phyloP scores from a whole-genome alignment of 352 stramenopile species.

The Phytophthora pistaciae region DNA sequence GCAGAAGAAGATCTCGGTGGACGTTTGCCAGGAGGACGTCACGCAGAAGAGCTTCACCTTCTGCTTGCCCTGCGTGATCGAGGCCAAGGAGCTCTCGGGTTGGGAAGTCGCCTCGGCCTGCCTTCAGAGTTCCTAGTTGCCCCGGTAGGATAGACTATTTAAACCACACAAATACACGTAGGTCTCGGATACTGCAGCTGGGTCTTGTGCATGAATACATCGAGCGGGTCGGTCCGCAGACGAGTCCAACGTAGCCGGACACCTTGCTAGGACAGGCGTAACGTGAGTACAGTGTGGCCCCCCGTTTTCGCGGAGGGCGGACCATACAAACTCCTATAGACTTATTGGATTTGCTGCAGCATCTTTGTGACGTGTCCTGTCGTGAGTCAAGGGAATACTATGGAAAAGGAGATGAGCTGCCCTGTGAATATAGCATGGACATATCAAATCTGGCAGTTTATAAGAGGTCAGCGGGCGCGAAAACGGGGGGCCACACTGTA shows the following conservation, averaged over 20 bases:
- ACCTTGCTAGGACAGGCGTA: constrained; percentile 1
- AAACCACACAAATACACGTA: background rate
- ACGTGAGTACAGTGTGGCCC: no score
- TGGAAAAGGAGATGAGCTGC: no score
- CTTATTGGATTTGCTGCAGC: no score
- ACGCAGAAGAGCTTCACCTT: constrained; percentile 59
- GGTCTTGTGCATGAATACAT: constrained; percentile 10
- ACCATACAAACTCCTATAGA: no score
- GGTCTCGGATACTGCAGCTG: background rate
- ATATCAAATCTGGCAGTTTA: no score
- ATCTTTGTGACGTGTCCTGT: no score
- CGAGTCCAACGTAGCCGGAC: constrained; percentile 4
- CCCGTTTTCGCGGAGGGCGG: no score
- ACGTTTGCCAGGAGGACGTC: constrained; percentile 43
- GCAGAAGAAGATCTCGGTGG: constrained; percentile 49
- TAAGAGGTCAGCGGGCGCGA: no score
- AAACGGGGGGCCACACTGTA: no score
- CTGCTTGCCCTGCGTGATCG: constrained; percentile 62
- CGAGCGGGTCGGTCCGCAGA: constrained; percentile 9
- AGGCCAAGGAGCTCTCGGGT: constrained; percentile 46
- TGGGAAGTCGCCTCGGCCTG: constrained; percentile 52
- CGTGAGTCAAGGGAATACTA: no score
- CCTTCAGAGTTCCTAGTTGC: constrained; percentile 18
- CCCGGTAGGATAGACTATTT: constrained; percentile 24
- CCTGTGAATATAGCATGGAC: no score